Evolutionary conservation across 495 filamentous ascomycete genomes (phyloP).

Genomic region (Poronia punctata): DNA sequence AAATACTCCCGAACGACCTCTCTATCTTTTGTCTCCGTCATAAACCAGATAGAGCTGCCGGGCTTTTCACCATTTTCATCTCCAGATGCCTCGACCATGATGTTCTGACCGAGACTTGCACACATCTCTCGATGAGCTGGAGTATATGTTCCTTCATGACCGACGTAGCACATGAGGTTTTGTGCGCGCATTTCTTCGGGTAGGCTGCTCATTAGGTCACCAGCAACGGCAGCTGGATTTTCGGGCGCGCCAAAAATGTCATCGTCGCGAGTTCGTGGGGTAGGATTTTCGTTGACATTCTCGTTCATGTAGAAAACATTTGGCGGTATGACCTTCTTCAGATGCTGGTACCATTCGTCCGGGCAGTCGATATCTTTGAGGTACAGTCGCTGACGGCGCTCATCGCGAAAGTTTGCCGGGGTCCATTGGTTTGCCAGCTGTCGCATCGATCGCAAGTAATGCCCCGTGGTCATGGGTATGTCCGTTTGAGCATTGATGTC

Average conservation of each 20-base stretch:
- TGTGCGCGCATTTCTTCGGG: constrained; percentile 78
- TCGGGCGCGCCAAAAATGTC: constrained; percentile 45
- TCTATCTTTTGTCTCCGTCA: constrained; percentile 90
- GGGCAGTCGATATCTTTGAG: constrained; percentile 95
- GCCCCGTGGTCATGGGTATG: constrained; percentile 72
- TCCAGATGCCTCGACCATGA: constrained; percentile 90
- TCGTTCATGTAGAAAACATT: constrained; percentile 83
- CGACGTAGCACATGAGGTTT: constrained; percentile 97
- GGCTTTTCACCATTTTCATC: constrained; percentile 62
- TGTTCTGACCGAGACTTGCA: constrained; percentile 88
- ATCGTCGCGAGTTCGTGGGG: constrained; percentile 19
- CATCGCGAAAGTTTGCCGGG: constrained; percentile 57
- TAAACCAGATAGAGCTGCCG: constrained; percentile 94
- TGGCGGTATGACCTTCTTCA: constrained; percentile 69
- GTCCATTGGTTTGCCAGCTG: constrained; percentile 70
- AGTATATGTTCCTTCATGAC: constrained; percentile 95
- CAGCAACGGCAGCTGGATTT: constrained; percentile 43
- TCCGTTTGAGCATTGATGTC: constrained; percentile 63
- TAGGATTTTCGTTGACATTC: constrained; percentile 46
- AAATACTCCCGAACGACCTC: constrained; percentile 86
- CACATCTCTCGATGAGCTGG: constrained; percentile 98
- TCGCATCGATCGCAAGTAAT: constrained; percentile 80
- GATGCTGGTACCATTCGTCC: constrained; percentile 67
- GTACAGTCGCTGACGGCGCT: constrained; percentile 75
- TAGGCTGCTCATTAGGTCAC: constrained; percentile 93